phyloP scores from a whole-genome alignment of 1,284 basidiomycete genomes.

The Trichosporon sp. region DNA sequence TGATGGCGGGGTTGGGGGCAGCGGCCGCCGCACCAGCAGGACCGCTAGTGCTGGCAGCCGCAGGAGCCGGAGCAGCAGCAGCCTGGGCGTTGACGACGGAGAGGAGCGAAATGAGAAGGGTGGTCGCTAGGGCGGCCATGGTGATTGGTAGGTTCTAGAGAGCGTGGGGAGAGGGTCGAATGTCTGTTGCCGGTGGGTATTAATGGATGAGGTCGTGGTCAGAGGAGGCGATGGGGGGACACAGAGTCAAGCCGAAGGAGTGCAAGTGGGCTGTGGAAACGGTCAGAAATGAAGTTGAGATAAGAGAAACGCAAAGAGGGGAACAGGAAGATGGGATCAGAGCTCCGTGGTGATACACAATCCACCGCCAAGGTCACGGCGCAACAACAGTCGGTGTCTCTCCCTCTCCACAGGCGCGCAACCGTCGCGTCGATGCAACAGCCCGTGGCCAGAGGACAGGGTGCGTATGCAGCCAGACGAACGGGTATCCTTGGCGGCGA shows the following conservation, averaged over 20 bases:
- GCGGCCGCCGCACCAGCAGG: constrained; percentile 22
- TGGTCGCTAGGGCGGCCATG: constrained; percentile 32
- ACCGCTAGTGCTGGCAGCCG: constrained; percentile 7
- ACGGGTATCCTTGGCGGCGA: not conserved
- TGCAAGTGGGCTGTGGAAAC: not conserved
- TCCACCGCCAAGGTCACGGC: not conserved
- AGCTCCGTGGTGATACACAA: not conserved
- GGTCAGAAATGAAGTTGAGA: not conserved
- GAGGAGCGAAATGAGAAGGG: constrained; percentile 34
- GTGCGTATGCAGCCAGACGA: not conserved
- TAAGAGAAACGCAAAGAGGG: not conserved
- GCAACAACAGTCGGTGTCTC: not conserved
- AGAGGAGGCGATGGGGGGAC: not conserved
- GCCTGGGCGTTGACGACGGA: constrained; percentile 31
- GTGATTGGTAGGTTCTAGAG: constrained; percentile 19
- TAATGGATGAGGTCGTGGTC: not conserved
- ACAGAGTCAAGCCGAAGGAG: not conserved
- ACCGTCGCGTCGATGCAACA: not conserved
- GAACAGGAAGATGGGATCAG: not conserved
- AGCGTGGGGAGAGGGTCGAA: not conserved
- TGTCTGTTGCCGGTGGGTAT: not conserved
- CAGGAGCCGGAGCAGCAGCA: constrained; percentile 23
- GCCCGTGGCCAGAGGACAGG: not conserved
- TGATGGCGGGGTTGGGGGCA: constrained; percentile 18
- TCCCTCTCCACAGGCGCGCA: not conserved